Evolutionary conservation across 2,329 filamentous ascomycete genomes (phyloP), one percentile per base, ranked within the genome.

Genomic region (Cytospora chrysosperma): DNA sequence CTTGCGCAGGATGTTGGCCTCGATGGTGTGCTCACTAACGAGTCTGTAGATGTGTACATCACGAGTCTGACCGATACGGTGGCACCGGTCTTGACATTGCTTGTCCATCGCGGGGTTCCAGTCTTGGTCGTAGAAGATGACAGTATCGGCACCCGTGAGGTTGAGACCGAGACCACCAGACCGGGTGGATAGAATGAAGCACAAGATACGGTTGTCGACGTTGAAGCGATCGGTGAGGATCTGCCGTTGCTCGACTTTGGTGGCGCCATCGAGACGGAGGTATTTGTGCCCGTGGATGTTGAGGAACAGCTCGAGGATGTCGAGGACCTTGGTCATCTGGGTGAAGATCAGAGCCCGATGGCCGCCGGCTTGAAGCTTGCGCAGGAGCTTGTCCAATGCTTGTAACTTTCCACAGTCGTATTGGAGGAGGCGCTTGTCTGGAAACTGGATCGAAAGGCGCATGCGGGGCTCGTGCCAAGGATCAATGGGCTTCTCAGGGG

Each of bases 101-200:
- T 97, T 97, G 79, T 99, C 95, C 95, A 99, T 99, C 58, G 96
- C 95, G 0, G 95, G 95, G 71, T 99, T 99, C 96, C 96, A 99
- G 74, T 99, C 95, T 65, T 98, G 88, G 72, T 99, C 95, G 77
- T 98, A 99, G 76, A 99, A 99, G 69, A 99, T 97, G 71, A 99
- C 95, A 0, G 93, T 97, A 75, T 98, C 95, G 6, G 95, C 95
- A 56, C 95, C 95, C 0, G 94, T 98, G 51, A 99, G 82, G 71
- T 99, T 99, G 79, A 99, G 96, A 63, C 95, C 95, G 0, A 99
- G 82, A 61, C 95, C 95, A 69, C 95, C 95, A 0, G 95, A 97
- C 63, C 95, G 88, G 56, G 93, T 97, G 0, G 94, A 98, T 6
- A 99, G 79, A 70, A 99, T 99, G 78, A 99, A 99, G 67, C 90